Evolutionary conservation across 208 protist genomes (phyloP).

Genomic region (Acanthamoeba lenticulata): DNA sequence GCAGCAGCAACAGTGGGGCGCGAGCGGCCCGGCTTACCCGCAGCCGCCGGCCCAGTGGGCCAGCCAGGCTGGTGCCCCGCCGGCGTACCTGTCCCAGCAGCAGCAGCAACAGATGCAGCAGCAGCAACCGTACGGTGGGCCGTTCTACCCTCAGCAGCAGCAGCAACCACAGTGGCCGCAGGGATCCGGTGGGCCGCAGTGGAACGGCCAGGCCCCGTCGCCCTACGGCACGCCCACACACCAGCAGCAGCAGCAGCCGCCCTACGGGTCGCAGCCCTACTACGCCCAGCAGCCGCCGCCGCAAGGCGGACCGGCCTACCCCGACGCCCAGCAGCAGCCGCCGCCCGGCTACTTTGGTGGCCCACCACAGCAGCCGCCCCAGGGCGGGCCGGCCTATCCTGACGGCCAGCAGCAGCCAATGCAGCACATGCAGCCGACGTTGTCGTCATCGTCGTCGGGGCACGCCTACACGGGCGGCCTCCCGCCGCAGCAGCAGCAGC

Average conservation of each 20-base stretch:
- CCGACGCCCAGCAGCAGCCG: neutral
- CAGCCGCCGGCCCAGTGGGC: too few relatives aligned
- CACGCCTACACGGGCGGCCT: neutral
- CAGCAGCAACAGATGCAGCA: neutral
- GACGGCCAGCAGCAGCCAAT: neutral
- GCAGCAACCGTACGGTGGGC: constrained; percentile 31
- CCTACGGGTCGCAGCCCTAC: neutral
- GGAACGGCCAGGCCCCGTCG: neutral
- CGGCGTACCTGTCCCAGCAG: neutral
- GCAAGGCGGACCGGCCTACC: neutral
- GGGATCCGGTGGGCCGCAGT: neutral
- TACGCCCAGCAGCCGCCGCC: neutral
- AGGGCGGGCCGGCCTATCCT: neutral
- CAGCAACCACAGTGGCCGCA: neutral
- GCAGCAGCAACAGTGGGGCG: neutral
- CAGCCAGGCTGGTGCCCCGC: too few relatives aligned
- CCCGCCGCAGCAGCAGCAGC: neutral
- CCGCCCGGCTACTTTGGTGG: too few relatives aligned
- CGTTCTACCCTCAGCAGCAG: neutral
- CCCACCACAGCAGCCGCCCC: too few relatives aligned
- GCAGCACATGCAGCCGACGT: neutral
- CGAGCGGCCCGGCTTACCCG: neutral
- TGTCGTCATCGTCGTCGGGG: neutral
- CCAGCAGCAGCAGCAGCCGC: neutral
- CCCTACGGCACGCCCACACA: neutral